Conservation (phyloP, 257 asterid species). For the Solanum virginianum region DNA sequence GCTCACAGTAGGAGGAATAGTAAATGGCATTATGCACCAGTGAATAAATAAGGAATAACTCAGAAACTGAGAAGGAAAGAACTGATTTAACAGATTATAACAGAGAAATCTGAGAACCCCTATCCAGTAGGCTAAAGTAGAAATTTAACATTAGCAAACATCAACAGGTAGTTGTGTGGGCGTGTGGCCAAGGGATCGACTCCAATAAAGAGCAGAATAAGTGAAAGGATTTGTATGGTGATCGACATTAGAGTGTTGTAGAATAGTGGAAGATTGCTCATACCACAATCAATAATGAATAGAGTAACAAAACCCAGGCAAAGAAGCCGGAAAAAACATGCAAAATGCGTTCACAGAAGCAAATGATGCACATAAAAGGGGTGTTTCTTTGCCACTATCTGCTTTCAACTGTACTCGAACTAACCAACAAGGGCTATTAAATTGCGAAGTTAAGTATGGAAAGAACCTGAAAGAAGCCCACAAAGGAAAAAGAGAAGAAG, state of each 20-base stretch:
- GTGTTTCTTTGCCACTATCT: too few relatives aligned
- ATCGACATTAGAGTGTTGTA: not conserved
- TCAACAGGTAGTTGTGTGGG: not conserved
- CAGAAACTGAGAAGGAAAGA: not conserved
- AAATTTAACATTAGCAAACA: not conserved
- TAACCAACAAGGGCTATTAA: too few relatives aligned
- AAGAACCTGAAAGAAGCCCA: not conserved
- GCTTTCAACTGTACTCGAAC: too few relatives aligned
- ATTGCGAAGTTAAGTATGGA: too few relatives aligned
- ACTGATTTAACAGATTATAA: not conserved
- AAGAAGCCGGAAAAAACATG: not conserved
- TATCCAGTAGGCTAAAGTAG: not conserved
- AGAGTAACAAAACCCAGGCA: not conserved
- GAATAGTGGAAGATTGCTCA: not conserved
- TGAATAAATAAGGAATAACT: not conserved
- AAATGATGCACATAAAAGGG: not conserved
- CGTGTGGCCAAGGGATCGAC: not conserved
- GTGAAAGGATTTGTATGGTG: not conserved
- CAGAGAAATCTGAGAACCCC: not conserved
- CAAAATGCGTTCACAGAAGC: not conserved
- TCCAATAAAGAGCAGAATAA: not conserved
- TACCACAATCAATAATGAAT: not conserved
- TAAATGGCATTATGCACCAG: not conserved
- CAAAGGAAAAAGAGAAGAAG: not conserved
- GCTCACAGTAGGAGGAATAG: constrained; percentile 47